Evolutionary conservation across 1,284 basidiomycete species (phyloP), one percentile per base, ranked within the genome.

Genomic region (Fomitopsis palustris): DNA sequence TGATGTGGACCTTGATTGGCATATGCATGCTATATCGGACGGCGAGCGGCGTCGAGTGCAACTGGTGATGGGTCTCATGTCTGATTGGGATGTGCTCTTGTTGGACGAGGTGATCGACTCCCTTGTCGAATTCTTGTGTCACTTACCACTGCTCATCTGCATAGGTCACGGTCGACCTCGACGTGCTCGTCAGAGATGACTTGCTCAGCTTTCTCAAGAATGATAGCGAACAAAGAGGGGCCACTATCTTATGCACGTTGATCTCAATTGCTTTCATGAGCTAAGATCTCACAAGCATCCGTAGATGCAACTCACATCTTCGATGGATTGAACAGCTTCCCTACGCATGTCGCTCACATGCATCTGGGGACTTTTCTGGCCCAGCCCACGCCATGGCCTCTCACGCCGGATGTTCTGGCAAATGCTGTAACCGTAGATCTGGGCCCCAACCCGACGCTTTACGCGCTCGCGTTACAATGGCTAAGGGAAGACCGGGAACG

Each of bases 11-110:
- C 77, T 96, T 14, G 91, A 95, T 70, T 98, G 90, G 90, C 90
- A 86, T 61, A 93, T 95, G 92, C 92, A 95, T 67, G 76, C 86
- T 62, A 96, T 99, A 64, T 96, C 93, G 17, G 97, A 99, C 71
- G 97, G 97, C 45, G 97, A 99, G 77, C 83, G 96, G 37, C 83
- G 97, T 31, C 78, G 93, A 1, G 95, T 99, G 4, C 97, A 99
- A 74, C 86, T 99, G 25, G 94, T 93, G 65, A 96, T 98, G 83
- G 97, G 97, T 2, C 81, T 99, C 25, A 99, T 99, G 97, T 83
- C 83, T 25, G 89, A 93, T 37, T 99, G 95, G 95, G 90, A 97
- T 66, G 83, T 99, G 21, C 77, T 99, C 4, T 79, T 99, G 4
- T 83, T 99, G 8, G 96, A 99, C 70, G 97, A 99, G 79, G 95